A percentile compares a stretch with the other conserved stretches of the same genome.
Evolutionary conservation across 2,329 filamentous ascomycete species (phyloP).

Genomic region (Xylariaceae sp.): DNA sequence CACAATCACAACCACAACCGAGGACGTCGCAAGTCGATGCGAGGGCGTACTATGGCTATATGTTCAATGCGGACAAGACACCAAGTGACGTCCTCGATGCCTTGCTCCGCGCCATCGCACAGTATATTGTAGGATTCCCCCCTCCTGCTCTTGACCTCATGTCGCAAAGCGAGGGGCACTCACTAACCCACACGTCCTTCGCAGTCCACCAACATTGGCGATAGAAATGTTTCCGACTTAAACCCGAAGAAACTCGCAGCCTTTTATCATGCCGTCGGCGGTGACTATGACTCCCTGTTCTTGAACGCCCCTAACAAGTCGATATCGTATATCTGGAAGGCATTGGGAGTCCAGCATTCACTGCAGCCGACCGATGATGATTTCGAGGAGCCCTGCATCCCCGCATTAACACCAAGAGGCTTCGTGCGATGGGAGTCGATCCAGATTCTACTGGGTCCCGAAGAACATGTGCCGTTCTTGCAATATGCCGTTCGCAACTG

Average conservation of each 20-base stretch:
- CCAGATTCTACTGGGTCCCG: slow-evolving; percentile 82
- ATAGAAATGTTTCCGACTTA: slow-evolving; percentile 54
- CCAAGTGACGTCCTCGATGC: slow-evolving; percentile 69
- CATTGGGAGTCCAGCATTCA: slow-evolving; percentile 85
- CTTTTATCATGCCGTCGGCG: slow-evolving; percentile 76
- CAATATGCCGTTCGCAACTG: slow-evolving; percentile 80
- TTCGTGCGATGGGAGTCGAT: slow-evolving; percentile 95
- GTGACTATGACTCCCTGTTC: slow-evolving; percentile 80
- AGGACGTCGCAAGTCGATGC: slow-evolving; percentile 26
- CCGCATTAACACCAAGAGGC: slow-evolving; percentile 78
- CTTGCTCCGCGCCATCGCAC: slow-evolving; percentile 68
- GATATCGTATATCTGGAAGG: slow-evolving; percentile 91
- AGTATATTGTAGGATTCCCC: slow-evolving; percentile 64
- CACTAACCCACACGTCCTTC: slow-evolving; percentile 25
- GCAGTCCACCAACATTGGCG: slow-evolving; percentile 61
- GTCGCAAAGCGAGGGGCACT: not conserved
- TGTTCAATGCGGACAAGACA: slow-evolving; percentile 69
- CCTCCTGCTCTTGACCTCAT: not conserved
- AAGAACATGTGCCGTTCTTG: slow-evolving; percentile 83
- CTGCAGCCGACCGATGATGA: slow-evolving; percentile 75
- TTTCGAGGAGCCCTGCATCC: slow-evolving; percentile 76
- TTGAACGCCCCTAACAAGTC: slow-evolving; percentile 71
- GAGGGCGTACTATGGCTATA: slow-evolving; percentile 62
- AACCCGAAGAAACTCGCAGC: slow-evolving; percentile 72
- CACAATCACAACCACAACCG: slow-evolving; percentile 16